Base-by-base conservation (phyloP, 2,329 filamentous ascomycete species). In the Pseudogymnoascus sp. region DNA sequence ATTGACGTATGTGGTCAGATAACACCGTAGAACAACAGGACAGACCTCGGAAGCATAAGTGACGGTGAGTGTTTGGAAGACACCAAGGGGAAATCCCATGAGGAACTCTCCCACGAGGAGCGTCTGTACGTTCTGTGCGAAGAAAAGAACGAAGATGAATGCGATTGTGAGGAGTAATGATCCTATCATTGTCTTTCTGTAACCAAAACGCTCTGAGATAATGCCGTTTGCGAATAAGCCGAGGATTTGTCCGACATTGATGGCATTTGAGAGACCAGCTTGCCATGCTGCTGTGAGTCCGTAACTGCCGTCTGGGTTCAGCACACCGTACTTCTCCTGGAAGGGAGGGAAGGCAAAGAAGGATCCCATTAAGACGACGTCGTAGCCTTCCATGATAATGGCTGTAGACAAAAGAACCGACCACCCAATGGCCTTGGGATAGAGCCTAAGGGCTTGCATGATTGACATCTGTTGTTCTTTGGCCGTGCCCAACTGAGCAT, bases 71-170 rank as follows among this genome's bases (percentile, higher is more conserved):
- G 78, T 80, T 68, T 80, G 77, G 70, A 80, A 80, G 6, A 80
- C 76, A 53, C 78, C 78, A 1, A 56, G n/a, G 9, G 49, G 49
- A 56, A 56, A 34, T 3, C 49, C 49, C 49, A 56, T 56, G 5
- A 80, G 72, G 37, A 80, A 78, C 67, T 80, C 77, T 25, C 76
- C 78, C 1, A 76, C 77, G 5, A 79, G 73, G 21, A 80, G 68
- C 14, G 77, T 69, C 65, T 77, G 73, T 31, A 80, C 75, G 56
- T 77, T 78, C 59, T 75, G 72, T 1, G 78, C 78, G 1, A 77
- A 79, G 72, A 80, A 80, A 66, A 79, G 79, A 62, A 80, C 76
- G 8, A 77, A 72, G 16, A 77, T 78, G 69, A 76, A 78, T 2
- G 76, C 77, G 18, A 72, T 74, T 63, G 79, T 72, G 46, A 78